Conservation (phyloP, 2,329 filamentous ascomycete genomes). For the Hymenoscyphus fraxineus region DNA sequence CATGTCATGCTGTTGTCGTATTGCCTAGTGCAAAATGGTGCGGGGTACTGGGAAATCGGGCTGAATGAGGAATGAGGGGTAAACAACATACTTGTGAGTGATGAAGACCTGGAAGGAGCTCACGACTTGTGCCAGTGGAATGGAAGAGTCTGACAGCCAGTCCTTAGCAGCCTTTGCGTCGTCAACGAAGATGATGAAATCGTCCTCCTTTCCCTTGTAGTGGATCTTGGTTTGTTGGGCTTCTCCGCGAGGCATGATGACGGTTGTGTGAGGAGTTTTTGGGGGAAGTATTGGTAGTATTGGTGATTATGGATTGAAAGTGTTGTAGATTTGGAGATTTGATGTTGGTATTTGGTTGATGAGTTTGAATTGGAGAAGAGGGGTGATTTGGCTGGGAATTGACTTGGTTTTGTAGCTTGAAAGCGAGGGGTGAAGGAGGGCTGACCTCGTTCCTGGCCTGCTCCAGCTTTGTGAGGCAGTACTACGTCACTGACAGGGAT, state of each 20-base stretch:
- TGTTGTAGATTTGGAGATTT: slow-evolving; percentile 10
- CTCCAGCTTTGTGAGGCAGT: background rate
- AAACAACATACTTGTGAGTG: slow-evolving; percentile 75
- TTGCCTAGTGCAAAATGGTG: background rate
- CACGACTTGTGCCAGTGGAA: slow-evolving; percentile 81
- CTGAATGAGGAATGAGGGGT: slow-evolving; percentile 1
- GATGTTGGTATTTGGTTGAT: slow-evolving; percentile 12
- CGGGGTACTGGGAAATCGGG: slow-evolving; percentile 12
- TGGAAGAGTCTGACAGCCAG: slow-evolving; percentile 75
- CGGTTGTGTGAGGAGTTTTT: slow-evolving; percentile 13
- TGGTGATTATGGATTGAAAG: slow-evolving; percentile 9
- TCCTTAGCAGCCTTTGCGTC: slow-evolving; percentile 63
- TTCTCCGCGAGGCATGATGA: slow-evolving; percentile 54
- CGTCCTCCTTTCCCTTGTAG: slow-evolving; percentile 64
- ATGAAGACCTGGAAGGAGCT: slow-evolving; percentile 85
- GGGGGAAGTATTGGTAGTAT: slow-evolving; percentile 1
- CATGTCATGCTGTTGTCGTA: slow-evolving; percentile 1
- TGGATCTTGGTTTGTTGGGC: slow-evolving; percentile 59
- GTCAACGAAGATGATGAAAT: slow-evolving; percentile 66
- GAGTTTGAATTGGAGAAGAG: slow-evolving; percentile 12
- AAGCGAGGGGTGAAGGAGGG: slow-evolving; percentile 12
- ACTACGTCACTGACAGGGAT: slow-evolving; percentile 25
- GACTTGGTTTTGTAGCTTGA: slow-evolving; percentile 33
- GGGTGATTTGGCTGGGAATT: slow-evolving; percentile 14
- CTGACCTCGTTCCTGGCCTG: slow-evolving; percentile 24